Percentiles rank a stretch among this genome's conserved stretches.
phyloP scores from a whole-genome alignment of 2,329 filamentous ascomycete genomes.

The Xylariales sp. region DNA sequence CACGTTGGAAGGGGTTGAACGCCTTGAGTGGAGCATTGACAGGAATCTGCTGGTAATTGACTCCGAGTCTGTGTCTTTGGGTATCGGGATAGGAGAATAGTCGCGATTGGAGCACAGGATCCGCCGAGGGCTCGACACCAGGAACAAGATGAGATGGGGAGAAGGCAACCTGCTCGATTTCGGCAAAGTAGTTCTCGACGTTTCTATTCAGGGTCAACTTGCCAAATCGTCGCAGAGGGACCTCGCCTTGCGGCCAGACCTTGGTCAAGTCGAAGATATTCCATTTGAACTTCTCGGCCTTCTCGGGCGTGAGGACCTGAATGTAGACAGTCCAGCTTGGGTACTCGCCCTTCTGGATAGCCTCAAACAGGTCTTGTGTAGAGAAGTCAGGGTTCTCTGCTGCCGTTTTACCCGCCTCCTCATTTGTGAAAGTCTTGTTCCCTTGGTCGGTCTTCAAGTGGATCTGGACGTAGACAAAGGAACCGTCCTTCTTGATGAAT shows the following conservation, averaged over 20 bases:
- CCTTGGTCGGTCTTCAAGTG: constrained; percentile 62
- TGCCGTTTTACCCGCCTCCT: constrained; percentile 49
- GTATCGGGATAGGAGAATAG: constrained; percentile 60
- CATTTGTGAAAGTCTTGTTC: constrained; percentile 53
- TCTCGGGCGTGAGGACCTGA: constrained; percentile 56
- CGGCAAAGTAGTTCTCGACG: constrained; percentile 62
- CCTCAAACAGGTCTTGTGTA: constrained; percentile 59
- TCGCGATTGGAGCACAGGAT: constrained; percentile 57
- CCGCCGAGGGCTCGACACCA: constrained; percentile 57
- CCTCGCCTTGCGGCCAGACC: constrained; percentile 60
- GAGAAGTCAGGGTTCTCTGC: constrained; percentile 58
- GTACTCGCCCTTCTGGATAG: constrained; percentile 56
- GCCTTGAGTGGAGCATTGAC: constrained; percentile 52
- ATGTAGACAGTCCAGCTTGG: constrained; percentile 61
- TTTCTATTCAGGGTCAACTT: constrained; percentile 62
- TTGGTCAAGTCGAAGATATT: constrained; percentile 68
- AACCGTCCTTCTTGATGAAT: constrained; percentile 58
- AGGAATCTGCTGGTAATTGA: constrained; percentile 61
- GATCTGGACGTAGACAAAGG: constrained; percentile 62
- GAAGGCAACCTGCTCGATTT: constrained; percentile 66
- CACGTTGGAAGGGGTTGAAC: constrained; percentile 68
- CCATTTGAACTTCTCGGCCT: constrained; percentile 56
- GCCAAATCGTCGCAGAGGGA: constrained; percentile 57
- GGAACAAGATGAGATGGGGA: constrained; percentile 61
- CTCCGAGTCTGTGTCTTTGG: constrained; percentile 58